These are phyloP conservation scores for Grosmannia serpens DNA, from an alignment of 2,329 filamentous ascomycete genomes.

Conservation along the genomic window DNA sequence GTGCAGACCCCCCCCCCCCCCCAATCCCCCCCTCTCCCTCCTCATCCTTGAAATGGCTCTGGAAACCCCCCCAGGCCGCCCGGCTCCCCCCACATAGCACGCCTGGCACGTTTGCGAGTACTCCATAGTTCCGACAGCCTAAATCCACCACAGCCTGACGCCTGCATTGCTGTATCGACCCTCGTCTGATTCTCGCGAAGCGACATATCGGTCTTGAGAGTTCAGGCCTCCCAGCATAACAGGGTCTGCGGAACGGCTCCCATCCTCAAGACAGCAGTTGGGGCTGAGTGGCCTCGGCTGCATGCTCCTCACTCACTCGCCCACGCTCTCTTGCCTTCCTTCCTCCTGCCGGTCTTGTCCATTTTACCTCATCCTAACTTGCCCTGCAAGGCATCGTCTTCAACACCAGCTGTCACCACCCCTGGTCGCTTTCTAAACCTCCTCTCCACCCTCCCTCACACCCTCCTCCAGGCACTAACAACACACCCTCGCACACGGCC, in stretches of 20 bases:
- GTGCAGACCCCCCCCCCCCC: not conserved
- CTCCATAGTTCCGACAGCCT: not conserved
- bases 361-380: not conserved
- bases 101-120: not conserved
- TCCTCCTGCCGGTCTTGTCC: not conserved
- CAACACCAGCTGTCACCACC: not conserved
- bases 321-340: not conserved
- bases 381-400: not conserved
- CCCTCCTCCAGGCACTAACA: not conserved
- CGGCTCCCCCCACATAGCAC: not conserved
- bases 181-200: slow-evolving; percentile 1
- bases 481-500: not conserved
- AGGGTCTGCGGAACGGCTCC: not conserved
- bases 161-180: not conserved
- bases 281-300: not conserved
- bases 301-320: not conserved
- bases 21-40: too few relatives aligned
- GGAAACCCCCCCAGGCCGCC: not conserved
- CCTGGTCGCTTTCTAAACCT: slow-evolving; percentile 2
- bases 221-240: not conserved
- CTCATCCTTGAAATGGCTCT: not conserved
- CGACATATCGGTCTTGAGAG: not conserved
- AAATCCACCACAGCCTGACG: not conserved
- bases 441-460: not conserved
- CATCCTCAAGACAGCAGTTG: not conserved